Evolutionary conservation across 2,329 filamentous ascomycete genomes (phyloP).

Genomic region (Trematosphaeria pertusa): DNA sequence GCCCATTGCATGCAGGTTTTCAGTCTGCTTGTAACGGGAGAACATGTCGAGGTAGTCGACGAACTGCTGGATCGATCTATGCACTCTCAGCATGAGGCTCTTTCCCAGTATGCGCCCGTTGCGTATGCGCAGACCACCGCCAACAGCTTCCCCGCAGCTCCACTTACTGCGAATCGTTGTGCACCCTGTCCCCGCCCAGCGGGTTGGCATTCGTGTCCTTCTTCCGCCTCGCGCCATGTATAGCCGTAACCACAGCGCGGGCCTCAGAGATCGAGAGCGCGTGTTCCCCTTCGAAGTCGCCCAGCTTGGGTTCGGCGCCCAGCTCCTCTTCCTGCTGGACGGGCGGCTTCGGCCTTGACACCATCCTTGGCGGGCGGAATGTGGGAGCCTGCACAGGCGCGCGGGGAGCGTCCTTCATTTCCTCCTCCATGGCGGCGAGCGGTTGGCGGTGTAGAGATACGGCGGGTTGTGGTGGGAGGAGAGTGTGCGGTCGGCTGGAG

Average conservation of each 20-base stretch:
- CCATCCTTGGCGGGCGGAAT: conserved; percentile 42
- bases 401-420: conserved; percentile 26
- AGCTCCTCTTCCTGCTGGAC: conserved; percentile 85
- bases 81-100: conserved; percentile 5
- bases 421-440: conserved; percentile 42
- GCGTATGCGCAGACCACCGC: too few relatives aligned
- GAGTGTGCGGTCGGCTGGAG: not conserved
- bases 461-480: conserved; percentile 1
- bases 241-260: conserved; percentile 87
- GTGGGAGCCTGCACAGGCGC: conserved; percentile 25
- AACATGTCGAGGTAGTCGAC: conserved; percentile 94
- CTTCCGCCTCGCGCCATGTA: conserved; percentile 79
- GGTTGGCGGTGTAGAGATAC: too few relatives aligned
- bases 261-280: conserved; percentile 93
- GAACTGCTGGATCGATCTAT: conserved; percentile 83
- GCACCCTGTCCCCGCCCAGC: conserved; percentile 81
- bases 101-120: too few relatives aligned
- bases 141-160: too few relatives aligned
- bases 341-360: conserved; percentile 64
- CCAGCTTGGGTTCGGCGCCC: conserved; percentile 78
- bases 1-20: conserved; percentile 94
- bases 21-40: conserved; percentile 92
- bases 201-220: conserved; percentile 70
- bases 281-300: conserved; percentile 91
- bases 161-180: conserved; percentile 53